A percentile compares a stretch with the other conserved stretches of the same genome.
phyloP scores from a whole-genome alignment of 106 monocot genomes.

The Platanthera guangdongensis region DNA sequence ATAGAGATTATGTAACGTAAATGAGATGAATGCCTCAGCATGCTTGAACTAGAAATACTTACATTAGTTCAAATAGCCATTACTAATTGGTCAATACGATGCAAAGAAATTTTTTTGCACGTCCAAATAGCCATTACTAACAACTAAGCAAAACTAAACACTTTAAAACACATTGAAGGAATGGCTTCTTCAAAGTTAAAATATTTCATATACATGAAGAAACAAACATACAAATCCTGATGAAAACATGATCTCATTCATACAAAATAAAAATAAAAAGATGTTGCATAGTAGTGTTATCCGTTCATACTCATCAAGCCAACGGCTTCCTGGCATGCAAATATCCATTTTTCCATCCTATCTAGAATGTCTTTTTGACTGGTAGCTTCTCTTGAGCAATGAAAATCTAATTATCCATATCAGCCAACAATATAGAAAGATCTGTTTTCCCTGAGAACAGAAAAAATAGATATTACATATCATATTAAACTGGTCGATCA shows the following conservation, averaged over 20 bases:
- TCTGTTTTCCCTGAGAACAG: slow-evolving; percentile 50
- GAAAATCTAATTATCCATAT: slow-evolving; percentile 61
- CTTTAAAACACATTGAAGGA: background rate
- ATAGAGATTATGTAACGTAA: background rate
- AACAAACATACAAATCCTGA: background rate
- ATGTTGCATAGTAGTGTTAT: slow-evolving; percentile 21
- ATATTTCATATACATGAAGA: background rate
- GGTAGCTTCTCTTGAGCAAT: slow-evolving; percentile 64
- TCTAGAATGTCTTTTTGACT: slow-evolving; percentile 91
- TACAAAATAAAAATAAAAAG: too few relatives aligned
- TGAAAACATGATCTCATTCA: too few relatives aligned
- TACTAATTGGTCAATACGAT: background rate
- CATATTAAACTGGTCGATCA: background rate
- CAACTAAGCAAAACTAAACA: background rate
- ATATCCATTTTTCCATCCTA: slow-evolving; percentile 16
- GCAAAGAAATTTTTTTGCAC: background rate
- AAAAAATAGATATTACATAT: background rate
- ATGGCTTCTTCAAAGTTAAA: background rate
- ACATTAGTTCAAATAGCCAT: background rate
- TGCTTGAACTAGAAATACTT: background rate
- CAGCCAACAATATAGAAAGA: slow-evolving; percentile 49
- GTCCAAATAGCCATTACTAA: background rate
- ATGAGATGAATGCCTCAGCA: background rate
- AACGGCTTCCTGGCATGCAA: slow-evolving; percentile 2
- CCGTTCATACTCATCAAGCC: slow-evolving; percentile 95